Evolutionary conservation across 768 basidiomycete genomes (phyloP).

Genomic region (Collybiopsis luxurians): DNA sequence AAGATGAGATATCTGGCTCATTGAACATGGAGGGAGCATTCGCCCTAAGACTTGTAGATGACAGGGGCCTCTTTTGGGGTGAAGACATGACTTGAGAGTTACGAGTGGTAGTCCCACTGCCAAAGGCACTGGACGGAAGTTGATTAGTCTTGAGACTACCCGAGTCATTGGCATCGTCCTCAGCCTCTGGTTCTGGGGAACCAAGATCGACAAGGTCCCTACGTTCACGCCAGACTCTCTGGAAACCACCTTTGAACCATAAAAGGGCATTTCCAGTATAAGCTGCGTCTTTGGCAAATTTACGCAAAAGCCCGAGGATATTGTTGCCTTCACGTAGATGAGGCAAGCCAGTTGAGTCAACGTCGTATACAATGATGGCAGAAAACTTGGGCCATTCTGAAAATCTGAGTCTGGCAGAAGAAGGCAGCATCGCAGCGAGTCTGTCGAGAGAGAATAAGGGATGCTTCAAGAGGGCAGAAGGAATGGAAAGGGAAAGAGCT

Average conservation of each 20-base stretch:
- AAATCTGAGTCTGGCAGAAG: slow-evolving; percentile 53
- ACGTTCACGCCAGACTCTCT: slow-evolving; percentile 57
- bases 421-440: slow-evolving; percentile 79
- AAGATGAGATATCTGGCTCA: slow-evolving; percentile 13
- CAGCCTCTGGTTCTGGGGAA: slow-evolving; percentile 47
- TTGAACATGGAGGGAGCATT: neutral
- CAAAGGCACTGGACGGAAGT: slow-evolving; percentile 66
- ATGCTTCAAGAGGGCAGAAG: slow-evolving; percentile 91
- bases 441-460: slow-evolving; percentile 81
- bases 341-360: slow-evolving; percentile 49
- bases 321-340: slow-evolving; percentile 61
- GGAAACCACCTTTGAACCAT: slow-evolving; percentile 85
- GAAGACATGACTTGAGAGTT: slow-evolving; percentile 7
- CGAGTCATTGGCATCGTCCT: slow-evolving; percentile 33
- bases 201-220: slow-evolving; percentile 51
- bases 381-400: slow-evolving; percentile 52
- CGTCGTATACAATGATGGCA: slow-evolving; percentile 82
- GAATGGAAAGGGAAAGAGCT: slow-evolving; percentile 85
- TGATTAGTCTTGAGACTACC: slow-evolving; percentile 18
- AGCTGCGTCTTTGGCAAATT: slow-evolving; percentile 52
- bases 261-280: slow-evolving; percentile 54
- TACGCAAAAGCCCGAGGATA: slow-evolving; percentile 69
- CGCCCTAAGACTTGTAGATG: neutral
- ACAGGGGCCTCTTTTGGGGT: slow-evolving; percentile 9
- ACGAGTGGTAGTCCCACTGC: slow-evolving; percentile 41